phyloP scores from a whole-genome alignment of 116 monocot species.

The Dioscorea cayenensis region DNA sequence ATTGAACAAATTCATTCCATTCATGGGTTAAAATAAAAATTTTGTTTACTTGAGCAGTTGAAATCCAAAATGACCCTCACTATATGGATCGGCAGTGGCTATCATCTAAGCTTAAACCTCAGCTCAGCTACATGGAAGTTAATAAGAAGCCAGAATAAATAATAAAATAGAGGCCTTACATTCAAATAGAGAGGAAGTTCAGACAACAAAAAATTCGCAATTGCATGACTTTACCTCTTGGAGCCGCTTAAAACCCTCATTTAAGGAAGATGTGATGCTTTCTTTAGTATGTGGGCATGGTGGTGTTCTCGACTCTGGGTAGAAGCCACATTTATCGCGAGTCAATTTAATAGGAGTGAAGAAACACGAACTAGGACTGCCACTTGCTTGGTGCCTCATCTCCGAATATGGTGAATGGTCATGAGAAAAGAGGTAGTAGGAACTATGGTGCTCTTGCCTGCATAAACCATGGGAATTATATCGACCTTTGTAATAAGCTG shows the following conservation, averaged over 20 bases:
- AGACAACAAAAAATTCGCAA: background rate
- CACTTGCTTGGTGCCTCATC: conserved; percentile 4
- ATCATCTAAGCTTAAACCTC: no score
- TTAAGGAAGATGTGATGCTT: conserved; percentile 12
- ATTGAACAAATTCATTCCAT: no score
- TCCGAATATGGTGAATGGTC: conserved; percentile 16
- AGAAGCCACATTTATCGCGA: conserved; percentile 10
- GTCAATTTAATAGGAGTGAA: conserved; percentile 24
- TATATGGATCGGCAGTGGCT: no score
- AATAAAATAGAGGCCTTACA: no score
- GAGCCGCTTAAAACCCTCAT: conserved; percentile 4
- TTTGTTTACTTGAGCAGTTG: no score
- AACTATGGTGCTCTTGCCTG: conserved; percentile 48
- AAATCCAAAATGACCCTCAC: no score
- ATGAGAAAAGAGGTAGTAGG: conserved; percentile 46
- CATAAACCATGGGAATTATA: conserved; percentile 24
- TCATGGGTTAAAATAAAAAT: no score
- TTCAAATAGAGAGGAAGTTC: background rate
- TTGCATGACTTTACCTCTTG: conserved; percentile 23
- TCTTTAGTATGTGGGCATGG: conserved; percentile 14
- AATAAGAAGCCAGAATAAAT: no score
- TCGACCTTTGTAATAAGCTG: conserved; percentile 24
- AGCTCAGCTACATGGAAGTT: no score
- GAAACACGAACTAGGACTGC: conserved; percentile 9
- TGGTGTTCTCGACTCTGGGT: conserved; percentile 1